Evolutionary conservation across 2,329 filamentous ascomycete genomes (phyloP).

Genomic region (Fusarium lateritium): DNA sequence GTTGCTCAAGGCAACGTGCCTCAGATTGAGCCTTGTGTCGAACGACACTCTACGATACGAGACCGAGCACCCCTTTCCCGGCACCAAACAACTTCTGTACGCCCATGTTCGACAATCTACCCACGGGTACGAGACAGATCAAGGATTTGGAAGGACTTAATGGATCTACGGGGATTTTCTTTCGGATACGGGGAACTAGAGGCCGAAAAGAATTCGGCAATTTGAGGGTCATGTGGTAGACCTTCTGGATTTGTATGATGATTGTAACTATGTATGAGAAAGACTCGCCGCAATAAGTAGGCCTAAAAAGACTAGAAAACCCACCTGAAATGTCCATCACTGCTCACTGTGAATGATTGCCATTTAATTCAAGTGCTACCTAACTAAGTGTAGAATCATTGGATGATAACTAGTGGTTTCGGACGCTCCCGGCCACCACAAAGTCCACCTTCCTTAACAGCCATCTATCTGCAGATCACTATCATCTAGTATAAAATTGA

Average conservation of each 20-base stretch:
- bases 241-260: not conserved
- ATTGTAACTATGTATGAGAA: conserved; percentile 14
- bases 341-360: not conserved
- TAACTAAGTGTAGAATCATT: not conserved
- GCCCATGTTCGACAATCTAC: not conserved
- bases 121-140: not conserved
- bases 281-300: not conserved
- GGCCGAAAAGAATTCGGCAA: conserved; percentile 1
- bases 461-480: not conserved
- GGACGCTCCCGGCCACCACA: not conserved
- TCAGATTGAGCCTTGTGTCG: not conserved
- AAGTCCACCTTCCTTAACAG: conserved; percentile 25
- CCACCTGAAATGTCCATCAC: not conserved
- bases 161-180: not conserved
- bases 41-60: not conserved
- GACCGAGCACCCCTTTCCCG: not conserved
- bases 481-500: not conserved
- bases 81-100: not conserved
- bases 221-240: not conserved
- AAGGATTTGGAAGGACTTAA: not conserved
- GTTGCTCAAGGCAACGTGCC: not conserved
- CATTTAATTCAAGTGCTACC: no score
- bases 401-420: not conserved
- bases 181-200: not conserved
- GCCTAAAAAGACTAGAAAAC: conserved; percentile 3